Evolutionary conservation across 164 flowering plant genomes (phyloP), one percentile per base, ranked within the genome.

Genomic region (Sextonia rubra): DNA sequence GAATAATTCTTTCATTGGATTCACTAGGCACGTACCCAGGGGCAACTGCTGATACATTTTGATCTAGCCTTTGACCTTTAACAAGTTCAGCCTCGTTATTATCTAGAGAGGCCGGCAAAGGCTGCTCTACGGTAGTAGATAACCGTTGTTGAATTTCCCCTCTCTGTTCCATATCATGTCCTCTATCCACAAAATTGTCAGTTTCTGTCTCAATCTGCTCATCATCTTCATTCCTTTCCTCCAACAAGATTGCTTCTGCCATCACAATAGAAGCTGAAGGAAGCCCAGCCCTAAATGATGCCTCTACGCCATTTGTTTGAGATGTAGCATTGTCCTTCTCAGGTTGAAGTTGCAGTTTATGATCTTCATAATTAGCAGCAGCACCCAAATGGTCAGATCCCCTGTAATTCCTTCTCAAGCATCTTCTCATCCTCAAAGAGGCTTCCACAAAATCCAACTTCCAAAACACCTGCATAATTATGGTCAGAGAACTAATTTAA

Each of bases 1-100:
- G 85, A 78, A 93, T 80, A 67, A 96, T 93, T 82, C 92, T 88
- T 80, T 96, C 99, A 86, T 93, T 94, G 71, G 77, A 77, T 77
- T 93, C 98, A 78, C 93, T 87, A 44, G 95, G 97, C 80, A 90
- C 93, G 85, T 89, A 90, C 25, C 98, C 98, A 79, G 90, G 86
- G 5, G 92, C 85, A 72, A 86, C 83, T 67, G 87, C 80, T 49
- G 95, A 80, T 47, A 88, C 74, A 81, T 76, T 81, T 63, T 84
- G 82, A 27, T 76, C 82, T 61, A 83, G 71, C 30, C 79, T 86
- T 67, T 71, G 84, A 47, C 81, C 87, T 61, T 71, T 74, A 44
- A 83, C 75, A 72, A 79, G 80, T 73, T 75, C 86, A 73, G 79
- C 26, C 73, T 80, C 83, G 27, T 68, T 68, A 52, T 84, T 75